Evolutionary conservation across 495 filamentous ascomycete genomes (phyloP), one percentile per base, ranked within the genome.

Genomic region (Usnea hakonensis): DNA sequence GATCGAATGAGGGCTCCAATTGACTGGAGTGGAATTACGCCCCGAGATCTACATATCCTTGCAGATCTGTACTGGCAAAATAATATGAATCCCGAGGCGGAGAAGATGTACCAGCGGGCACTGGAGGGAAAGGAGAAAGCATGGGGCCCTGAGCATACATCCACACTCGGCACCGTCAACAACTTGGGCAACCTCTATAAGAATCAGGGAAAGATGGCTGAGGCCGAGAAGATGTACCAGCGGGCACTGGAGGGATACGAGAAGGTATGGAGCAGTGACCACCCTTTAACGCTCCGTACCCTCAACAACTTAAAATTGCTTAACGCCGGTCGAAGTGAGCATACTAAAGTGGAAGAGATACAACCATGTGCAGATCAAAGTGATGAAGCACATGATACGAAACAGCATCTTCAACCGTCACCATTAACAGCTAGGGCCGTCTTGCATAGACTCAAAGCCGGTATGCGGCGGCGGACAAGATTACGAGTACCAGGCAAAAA

Each of bases 281-380:
- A 79, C 62, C 53, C 62, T 37, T 69, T 67, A 46, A 78, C 76
- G 17, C 73, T 78, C 21, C 37, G 60, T 10, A 74, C 70, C 40
- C 58, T 75, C 41, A 60, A 67, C 58, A 70, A 75, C 67, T 60
- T 76, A 52, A 36, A 62, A 21, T 53, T 4, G 36, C 58, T 69
- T 41, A 67, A 70, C 50, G 9, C 0, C 2, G 11, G 50, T 58
- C 68, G 69, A 55, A 68, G 62, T 36, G 64, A 65, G 67, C 62
- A 68, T 0, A 41, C 2, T 19, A 67, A 72, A 63, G 69, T 70
- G 36, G 66, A 72, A 67, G 1, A 48, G 44, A 48, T 48, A 26
- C 28, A 48, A n/a, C n/a, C 62, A 57, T 69, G 14, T 38, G 9
- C 36, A 13, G 14, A 38, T 38, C 36, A 38, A 38, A 38, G 36